These are phyloP conservation scores for Aspergillus pseudotamarii DNA, from an alignment of 2,329 filamentous ascomycete genomes.

Conservation along the genomic window DNA sequence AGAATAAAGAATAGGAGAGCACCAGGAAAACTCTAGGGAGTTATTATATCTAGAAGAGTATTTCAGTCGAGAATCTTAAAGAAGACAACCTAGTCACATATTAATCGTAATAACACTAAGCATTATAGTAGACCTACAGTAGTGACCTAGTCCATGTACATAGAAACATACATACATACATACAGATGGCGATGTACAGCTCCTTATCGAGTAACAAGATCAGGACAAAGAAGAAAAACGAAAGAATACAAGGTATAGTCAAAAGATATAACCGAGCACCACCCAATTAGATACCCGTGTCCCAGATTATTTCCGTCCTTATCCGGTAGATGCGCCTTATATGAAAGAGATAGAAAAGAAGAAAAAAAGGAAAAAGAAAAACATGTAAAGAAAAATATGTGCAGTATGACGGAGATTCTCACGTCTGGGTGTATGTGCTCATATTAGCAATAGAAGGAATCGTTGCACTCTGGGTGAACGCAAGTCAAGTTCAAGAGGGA, in stretches of 20 bases:
- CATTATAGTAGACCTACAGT: neutral
- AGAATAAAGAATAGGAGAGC: no score
- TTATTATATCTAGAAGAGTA: neutral
- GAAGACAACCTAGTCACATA: neutral
- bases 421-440: neutral
- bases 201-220: conserved; percentile 1
- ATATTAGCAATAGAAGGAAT: neutral
- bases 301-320: neutral
- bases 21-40: no score
- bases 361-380: neutral
- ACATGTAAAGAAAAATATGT: neutral
- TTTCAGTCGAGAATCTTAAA: neutral
- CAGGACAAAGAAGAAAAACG: conserved; percentile 1
- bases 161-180: neutral
- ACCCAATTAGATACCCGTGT: neutral
- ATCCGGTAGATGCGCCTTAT: neutral
- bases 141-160: neutral
- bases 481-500: neutral
- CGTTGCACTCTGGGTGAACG: neutral
- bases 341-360: neutral
- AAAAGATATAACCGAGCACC: neutral
- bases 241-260: neutral
- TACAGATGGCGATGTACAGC: neutral
- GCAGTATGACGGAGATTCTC: neutral
- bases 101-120: neutral